Percentiles rank a stretch among this genome's conserved stretches.
These are phyloP conservation scores for Calendula officinalis DNA, from an alignment of 129 eudicot genomes.

Conservation along the genomic window DNA sequence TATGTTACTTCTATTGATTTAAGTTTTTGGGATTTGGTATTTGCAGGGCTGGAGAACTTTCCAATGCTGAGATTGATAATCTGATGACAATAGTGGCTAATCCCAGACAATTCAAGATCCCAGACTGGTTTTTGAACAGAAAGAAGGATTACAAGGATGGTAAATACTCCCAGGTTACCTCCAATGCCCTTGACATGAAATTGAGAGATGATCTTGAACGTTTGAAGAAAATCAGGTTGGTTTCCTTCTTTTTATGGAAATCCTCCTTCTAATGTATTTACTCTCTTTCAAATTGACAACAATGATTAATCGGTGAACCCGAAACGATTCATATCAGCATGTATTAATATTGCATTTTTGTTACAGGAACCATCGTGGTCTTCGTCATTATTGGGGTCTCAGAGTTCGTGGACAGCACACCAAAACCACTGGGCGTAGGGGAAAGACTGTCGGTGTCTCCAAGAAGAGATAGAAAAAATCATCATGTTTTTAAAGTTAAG, in stretches of 20 bases:
- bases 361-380: no score
- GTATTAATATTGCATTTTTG: no score
- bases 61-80: constrained; percentile 44
- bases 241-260: not conserved
- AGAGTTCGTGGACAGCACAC: no score
- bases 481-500: no score
- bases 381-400: no score
- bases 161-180: constrained; percentile 50
- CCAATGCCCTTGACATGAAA: constrained; percentile 60
- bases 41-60: constrained; percentile 49
- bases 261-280: not conserved
- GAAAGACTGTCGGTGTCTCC: no score
- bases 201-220: constrained; percentile 57
- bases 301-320: no score
- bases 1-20: no score
- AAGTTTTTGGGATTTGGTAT: not conserved
- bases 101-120: constrained; percentile 56
- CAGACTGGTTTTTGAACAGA: constrained; percentile 55
- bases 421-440: no score
- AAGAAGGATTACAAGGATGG: constrained; percentile 67
- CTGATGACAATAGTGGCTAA: constrained; percentile 51
- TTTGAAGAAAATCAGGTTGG: constrained; percentile 50
- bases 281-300: no score
- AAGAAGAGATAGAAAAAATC: no score
- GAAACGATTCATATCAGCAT: no score